Percentiles rank a stretch among this genome's conserved stretches.
These are phyloP conservation scores for Stevia rebaudiana DNA, from an alignment of 140 eudicot species.

Conservation along the genomic window DNA sequence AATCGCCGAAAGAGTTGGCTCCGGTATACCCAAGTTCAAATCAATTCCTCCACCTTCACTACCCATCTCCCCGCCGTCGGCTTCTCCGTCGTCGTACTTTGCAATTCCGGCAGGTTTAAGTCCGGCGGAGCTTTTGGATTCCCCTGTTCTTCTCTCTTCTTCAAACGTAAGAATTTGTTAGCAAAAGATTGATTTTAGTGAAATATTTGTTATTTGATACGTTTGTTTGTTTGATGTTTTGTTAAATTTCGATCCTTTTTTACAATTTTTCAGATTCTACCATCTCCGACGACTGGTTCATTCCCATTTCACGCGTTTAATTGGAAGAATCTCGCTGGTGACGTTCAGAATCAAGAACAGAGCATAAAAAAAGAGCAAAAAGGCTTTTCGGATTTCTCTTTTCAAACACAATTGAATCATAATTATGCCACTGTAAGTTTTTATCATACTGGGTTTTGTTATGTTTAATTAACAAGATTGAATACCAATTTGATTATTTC, in stretches of 20 bases:
- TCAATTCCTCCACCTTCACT: conserved; percentile 73
- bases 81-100: conserved; percentile 65
- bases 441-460: background rate
- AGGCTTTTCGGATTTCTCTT: conserved; percentile 52
- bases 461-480: background rate
- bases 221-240: background rate
- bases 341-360: conserved; percentile 31
- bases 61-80: conserved; percentile 55
- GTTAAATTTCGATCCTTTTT: background rate
- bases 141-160: conserved; percentile 59
- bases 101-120: conserved; percentile 68
- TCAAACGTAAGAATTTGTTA: conserved; percentile 36
- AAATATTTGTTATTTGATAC: background rate
- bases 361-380: conserved; percentile 45
- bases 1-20: conserved; percentile 41
- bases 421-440: conserved; percentile 18
- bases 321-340: conserved; percentile 26
- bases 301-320: conserved; percentile 34
- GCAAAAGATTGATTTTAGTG: background rate
- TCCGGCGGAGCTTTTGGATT: conserved; percentile 67
- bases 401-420: conserved; percentile 38
- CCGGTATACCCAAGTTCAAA: conserved; percentile 77
- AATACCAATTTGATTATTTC: background rate
- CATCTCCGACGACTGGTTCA: conserved; percentile 42
- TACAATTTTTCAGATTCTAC: conserved; percentile 24